Evolutionary conservation across 1,139 yeast species (phyloP).

Genomic region (Spathaspora sp.): DNA sequence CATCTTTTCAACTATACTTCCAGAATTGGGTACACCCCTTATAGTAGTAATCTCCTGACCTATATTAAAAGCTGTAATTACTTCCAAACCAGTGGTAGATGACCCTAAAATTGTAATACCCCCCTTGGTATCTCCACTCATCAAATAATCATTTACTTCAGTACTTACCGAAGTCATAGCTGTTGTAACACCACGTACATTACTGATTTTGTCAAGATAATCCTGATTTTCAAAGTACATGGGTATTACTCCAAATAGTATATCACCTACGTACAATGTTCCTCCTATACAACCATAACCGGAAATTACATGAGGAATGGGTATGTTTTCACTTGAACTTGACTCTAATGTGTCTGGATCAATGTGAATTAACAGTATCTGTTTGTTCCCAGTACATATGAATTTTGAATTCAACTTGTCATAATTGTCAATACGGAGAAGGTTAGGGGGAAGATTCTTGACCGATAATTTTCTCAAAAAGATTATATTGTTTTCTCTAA

Average conservation of each 20-base stretch:
- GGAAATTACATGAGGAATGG: background rate
- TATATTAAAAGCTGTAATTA: slow-evolving; percentile 20
- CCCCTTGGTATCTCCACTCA: slow-evolving; percentile 34
- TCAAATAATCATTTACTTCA: slow-evolving; percentile 6
- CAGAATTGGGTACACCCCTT: background rate
- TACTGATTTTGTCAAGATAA: background rate
- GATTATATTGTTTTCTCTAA: background rate
- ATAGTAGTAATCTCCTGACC: slow-evolving; percentile 35
- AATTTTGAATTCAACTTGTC: background rate
- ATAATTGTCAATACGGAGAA: background rate
- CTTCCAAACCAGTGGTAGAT: background rate
- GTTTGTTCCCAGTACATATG: background rate
- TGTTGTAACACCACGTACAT: too few species aligned
- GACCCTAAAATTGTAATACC: slow-evolving; percentile 19
- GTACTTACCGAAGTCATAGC: slow-evolving; percentile 1
- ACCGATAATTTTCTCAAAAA: background rate
- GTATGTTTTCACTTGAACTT: background rate
- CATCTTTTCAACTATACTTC: slow-evolving; percentile 7
- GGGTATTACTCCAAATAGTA: background rate
- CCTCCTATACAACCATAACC: background rate
- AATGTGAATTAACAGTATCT: background rate
- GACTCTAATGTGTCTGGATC: background rate
- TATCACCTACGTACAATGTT: background rate
- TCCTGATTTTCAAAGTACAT: background rate
- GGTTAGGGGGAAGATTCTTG: background rate